These are phyloP conservation scores for Ustilago nuda DNA, from an alignment of 1,284 basidiomycete genomes.

Conservation along the genomic window DNA sequence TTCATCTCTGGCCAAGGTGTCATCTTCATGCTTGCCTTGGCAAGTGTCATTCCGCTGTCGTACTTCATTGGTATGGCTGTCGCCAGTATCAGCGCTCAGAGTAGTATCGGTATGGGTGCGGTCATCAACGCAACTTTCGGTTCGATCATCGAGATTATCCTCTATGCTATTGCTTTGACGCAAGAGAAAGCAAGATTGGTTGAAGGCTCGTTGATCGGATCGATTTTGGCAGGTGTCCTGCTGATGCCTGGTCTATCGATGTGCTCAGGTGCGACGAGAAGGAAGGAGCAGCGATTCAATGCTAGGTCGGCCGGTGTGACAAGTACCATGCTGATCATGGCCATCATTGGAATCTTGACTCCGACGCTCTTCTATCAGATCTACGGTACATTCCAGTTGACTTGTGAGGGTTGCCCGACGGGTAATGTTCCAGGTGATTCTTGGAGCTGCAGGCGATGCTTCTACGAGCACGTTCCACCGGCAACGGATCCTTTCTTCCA, in stretches of 20 bases:
- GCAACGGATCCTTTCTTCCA: conserved; percentile 96
- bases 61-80: conserved; percentile 99
- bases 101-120: conserved; percentile 98
- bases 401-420: conserved; percentile 88
- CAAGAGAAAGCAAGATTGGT: conserved; percentile 92
- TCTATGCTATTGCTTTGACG: conserved; percentile 89
- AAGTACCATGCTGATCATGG: conserved; percentile 99
- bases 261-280: conserved; percentile 89
- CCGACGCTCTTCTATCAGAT: conserved; percentile 99
- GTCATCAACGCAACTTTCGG: conserved; percentile 99
- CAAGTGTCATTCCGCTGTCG: conserved; percentile 93
- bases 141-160: conserved; percentile 95
- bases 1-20: conserved; percentile 80
- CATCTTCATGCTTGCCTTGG: conserved; percentile 86
- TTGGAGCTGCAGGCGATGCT: conserved; percentile 92
- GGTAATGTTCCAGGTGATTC: conserved; percentile 46
- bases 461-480: conserved; percentile 93
- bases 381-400: conserved; percentile 96
- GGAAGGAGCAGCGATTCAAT: conserved; percentile 98
- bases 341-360: conserved; percentile 94
- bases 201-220: conserved; percentile 94
- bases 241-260: conserved; percentile 98
- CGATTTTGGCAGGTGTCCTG: conserved; percentile 92
- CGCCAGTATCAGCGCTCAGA: conserved; percentile 96
- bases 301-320: conserved; percentile 98